These are phyloP conservation scores for Tarenaya hassleriana DNA, from an alignment of 345 rosid species.

Conservation along the genomic window DNA sequence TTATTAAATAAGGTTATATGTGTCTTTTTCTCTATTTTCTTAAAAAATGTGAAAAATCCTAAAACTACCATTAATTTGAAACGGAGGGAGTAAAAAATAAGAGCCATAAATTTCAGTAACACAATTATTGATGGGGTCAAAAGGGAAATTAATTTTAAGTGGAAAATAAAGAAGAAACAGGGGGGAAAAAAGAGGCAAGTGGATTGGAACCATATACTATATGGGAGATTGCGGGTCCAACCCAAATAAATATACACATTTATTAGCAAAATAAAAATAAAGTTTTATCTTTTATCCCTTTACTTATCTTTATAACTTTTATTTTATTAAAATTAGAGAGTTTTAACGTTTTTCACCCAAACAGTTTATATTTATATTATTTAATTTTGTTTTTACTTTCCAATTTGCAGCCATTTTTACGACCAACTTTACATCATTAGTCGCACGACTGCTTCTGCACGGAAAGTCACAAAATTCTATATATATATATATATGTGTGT, in stretches of 20 bases:
- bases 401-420: conserved; percentile 14
- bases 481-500: neutral
- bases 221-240: too few relatives aligned
- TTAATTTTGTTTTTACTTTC: too few relatives aligned
- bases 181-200: conserved; percentile 14
- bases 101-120: conserved; percentile 8
- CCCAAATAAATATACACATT: too few relatives aligned
- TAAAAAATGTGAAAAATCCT: too few relatives aligned
- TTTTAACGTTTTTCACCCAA: neutral
- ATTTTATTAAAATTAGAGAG: too few relatives aligned
- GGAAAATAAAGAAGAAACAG: neutral
- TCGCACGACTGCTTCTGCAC: conserved; percentile 24
- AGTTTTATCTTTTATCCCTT: too few relatives aligned
- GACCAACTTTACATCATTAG: conserved; percentile 21
- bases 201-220: conserved; percentile 20
- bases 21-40: too few relatives aligned
- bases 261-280: too few relatives aligned
- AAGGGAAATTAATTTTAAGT: conserved; percentile 8
- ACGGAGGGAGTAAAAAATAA: conserved; percentile 1
- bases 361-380: neutral
- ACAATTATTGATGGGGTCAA: conserved; percentile 22
- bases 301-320: too few relatives aligned
- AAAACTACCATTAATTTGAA: too few relatives aligned
- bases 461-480: conserved; percentile 23
- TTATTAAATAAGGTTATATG: too few relatives aligned